A percentile compares a stretch with the other conserved stretches of the same genome.
Evolutionary conservation across 257 asterid genomes (phyloP).

Genomic region (Gentiana straminea): DNA sequence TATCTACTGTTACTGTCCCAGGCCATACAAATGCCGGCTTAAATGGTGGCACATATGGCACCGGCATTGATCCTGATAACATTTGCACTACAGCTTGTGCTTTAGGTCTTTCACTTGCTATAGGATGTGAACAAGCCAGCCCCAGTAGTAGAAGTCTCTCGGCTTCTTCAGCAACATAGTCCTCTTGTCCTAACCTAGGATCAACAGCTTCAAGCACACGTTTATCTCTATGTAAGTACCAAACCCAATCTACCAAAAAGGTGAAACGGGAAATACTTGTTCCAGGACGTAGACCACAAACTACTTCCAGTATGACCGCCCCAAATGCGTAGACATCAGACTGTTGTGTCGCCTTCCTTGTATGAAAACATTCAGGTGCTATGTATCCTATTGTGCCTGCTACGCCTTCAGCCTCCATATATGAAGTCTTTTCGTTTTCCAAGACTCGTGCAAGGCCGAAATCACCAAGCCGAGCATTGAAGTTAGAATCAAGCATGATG

Average conservation of each 20-base stretch:
- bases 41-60: constrained; percentile 24
- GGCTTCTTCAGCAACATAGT: constrained; percentile 22
- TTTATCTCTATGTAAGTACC: constrained; percentile 72
- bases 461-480: constrained; percentile 84
- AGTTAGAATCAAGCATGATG: constrained; percentile 74
- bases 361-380: constrained; percentile 75
- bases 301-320: constrained; percentile 62
- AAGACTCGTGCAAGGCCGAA: constrained; percentile 86
- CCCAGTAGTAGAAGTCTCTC: constrained; percentile 24
- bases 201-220: constrained; percentile 61
- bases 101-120: constrained; percentile 24
- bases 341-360: constrained; percentile 67
- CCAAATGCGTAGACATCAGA: constrained; percentile 81
- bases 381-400: constrained; percentile 69
- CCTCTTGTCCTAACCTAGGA: constrained; percentile 24
- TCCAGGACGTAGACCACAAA: constrained; percentile 67
- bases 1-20: constrained; percentile 6
- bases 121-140: constrained; percentile 35
- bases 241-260: constrained; percentile 68
- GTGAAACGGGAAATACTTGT: constrained; percentile 41
- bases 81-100: constrained; percentile 21
- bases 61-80: constrained; percentile 11
- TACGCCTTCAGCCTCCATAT: constrained; percentile 71
- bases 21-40: constrained; percentile 36
- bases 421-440: constrained; percentile 70